Percentiles rank a stretch among this genome's conserved stretches.
Evolutionary conservation across 331 rosid species (phyloP).

Genomic region (Quercus tomentella): DNA sequence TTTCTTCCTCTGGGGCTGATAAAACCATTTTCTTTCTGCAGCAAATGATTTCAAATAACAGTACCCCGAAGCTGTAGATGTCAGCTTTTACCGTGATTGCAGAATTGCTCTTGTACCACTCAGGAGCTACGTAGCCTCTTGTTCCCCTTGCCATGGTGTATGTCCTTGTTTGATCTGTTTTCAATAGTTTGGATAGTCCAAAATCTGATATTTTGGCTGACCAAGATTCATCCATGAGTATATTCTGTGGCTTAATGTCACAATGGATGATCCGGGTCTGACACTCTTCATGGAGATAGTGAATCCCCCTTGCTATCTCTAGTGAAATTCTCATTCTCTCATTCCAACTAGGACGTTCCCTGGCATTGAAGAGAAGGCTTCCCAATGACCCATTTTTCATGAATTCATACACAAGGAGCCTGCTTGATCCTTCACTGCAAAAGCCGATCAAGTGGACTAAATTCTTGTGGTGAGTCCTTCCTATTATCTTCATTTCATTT

Average conservation of each 20-base stretch:
- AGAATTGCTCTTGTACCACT: background rate
- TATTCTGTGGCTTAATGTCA: background rate
- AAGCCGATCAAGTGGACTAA: background rate
- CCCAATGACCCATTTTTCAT: background rate
- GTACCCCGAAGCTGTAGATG: background rate
- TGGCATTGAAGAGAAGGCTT: background rate
- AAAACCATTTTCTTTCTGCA: background rate
- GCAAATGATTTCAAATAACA: background rate
- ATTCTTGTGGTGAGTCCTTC: conserved; percentile 6
- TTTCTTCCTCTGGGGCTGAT: background rate
- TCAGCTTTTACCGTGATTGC: background rate
- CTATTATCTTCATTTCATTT: conserved; percentile 1
- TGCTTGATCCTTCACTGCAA: conserved; percentile 3
- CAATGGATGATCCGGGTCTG: conserved; percentile 1
- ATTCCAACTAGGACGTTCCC: background rate
- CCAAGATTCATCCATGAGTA: conserved; percentile 4
- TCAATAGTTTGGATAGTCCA: background rate
- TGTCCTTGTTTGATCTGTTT: conserved; percentile 3
- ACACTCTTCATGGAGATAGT: background rate
- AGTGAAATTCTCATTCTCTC: background rate
- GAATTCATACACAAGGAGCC: conserved; percentile 1
- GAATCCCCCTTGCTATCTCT: background rate
- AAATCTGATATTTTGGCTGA: background rate
- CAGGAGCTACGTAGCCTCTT: background rate
- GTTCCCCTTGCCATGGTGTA: background rate